Percentiles rank a stretch among this genome's conserved stretches.
Conservation (phyloP, 2,329 filamentous ascomycete species). For the Chaetomium sp. region DNA sequence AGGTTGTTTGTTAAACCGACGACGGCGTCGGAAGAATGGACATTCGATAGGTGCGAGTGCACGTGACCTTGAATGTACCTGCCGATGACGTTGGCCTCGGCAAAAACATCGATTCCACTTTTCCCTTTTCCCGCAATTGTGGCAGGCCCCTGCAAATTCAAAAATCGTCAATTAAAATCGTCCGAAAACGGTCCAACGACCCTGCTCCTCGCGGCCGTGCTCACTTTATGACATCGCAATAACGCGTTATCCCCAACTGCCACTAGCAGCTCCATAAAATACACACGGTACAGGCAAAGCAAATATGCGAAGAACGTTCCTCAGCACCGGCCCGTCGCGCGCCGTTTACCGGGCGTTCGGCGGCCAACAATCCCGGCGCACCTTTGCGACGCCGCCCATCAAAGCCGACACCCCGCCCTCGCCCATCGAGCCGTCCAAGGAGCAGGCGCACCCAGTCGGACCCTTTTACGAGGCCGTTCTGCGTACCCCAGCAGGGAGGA, state of each 20-base stretch:
- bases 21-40: background rate
- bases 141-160: slow-evolving; percentile 21
- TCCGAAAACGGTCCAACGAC: slow-evolving; percentile 23
- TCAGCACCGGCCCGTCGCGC: slow-evolving; percentile 30
- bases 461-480: slow-evolving; percentile 63
- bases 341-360: slow-evolving; percentile 29
- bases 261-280: background rate
- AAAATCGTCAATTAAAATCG: slow-evolving; percentile 27
- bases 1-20: background rate
- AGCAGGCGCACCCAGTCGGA: slow-evolving; percentile 56
- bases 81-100: slow-evolving; percentile 26
- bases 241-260: slow-evolving; percentile 6
- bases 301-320: slow-evolving; percentile 34
- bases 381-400: slow-evolving; percentile 32
- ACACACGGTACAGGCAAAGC: background rate
- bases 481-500: slow-evolving; percentile 46
- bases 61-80: background rate
- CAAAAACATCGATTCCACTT: slow-evolving; percentile 20
- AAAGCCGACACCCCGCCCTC: slow-evolving; percentile 33
- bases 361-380: slow-evolving; percentile 30
- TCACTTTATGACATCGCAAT: slow-evolving; percentile 7
- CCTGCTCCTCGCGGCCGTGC: background rate
- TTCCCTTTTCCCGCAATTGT: slow-evolving; percentile 1
- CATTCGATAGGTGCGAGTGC: background rate
- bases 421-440: slow-evolving; percentile 21